Evolutionary conservation across 169 alveolate genomes (phyloP).

Genomic region (Blepharisma undulans): DNA sequence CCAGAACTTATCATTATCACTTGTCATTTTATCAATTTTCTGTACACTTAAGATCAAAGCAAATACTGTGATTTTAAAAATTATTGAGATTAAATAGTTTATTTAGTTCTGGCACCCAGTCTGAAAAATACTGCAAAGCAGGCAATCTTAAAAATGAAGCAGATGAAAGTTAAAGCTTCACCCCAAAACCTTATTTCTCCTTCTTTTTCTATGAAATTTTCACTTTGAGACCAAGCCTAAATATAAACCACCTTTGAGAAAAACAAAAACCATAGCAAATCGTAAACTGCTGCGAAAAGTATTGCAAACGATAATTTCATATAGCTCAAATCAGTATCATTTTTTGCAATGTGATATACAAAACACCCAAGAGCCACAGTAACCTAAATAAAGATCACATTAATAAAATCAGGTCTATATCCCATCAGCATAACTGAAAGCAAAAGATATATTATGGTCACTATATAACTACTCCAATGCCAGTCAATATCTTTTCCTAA

Average conservation of each 20-base stretch:
- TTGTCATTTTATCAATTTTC: not conserved
- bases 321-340: not conserved
- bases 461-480: not conserved
- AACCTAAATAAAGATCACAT: not conserved
- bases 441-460: not conserved
- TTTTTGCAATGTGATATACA: not conserved
- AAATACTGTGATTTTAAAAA: not conserved
- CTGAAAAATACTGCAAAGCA: not conserved
- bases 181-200: not conserved
- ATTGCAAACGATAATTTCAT: not conserved
- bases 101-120: not conserved
- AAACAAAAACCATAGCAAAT: not conserved
- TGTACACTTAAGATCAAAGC: not conserved
- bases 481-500: not conserved
- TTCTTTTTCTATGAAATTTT: not conserved
- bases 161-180: not conserved
- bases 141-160: not conserved
- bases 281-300: not conserved
- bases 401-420: slow-evolving; percentile 1
- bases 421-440: not conserved
- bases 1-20: not conserved
- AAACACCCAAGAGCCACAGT: not conserved
- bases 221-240: not conserved
- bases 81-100: not conserved
- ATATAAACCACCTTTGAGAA: not conserved